phyloP scores from a whole-genome alignment of 495 filamentous ascomycete species.

The Neurospora intermedia region DNA sequence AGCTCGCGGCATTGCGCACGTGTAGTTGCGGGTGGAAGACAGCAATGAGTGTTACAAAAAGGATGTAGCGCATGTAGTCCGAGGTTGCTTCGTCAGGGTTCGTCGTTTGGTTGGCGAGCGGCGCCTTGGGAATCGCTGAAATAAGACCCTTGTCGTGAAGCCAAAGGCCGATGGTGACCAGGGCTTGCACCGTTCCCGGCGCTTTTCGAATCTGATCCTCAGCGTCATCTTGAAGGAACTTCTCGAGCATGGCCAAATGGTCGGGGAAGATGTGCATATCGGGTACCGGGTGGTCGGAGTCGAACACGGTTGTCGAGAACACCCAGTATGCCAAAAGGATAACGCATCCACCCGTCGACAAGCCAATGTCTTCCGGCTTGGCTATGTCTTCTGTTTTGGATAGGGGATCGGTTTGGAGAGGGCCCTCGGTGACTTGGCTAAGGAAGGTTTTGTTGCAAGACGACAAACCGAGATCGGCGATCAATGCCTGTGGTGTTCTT shows the following conservation, averaged over 20 bases:
- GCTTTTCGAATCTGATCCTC: slow-evolving; percentile 24
- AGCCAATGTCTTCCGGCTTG: slow-evolving; percentile 51
- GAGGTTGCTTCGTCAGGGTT: slow-evolving; percentile 16
- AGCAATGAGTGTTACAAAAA: slow-evolving; percentile 53
- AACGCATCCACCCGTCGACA: slow-evolving; percentile 61
- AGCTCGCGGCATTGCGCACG: slow-evolving; percentile 62
- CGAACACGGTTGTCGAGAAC: slow-evolving; percentile 43
- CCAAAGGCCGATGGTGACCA: slow-evolving; percentile 42
- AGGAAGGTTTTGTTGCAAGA: slow-evolving; percentile 23
- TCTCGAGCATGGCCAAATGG: slow-evolving; percentile 45
- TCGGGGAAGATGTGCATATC: slow-evolving; percentile 53
- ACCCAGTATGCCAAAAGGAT: slow-evolving; percentile 51
- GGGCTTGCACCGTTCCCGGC: slow-evolving; percentile 33
- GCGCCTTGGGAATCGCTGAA: slow-evolving; percentile 10
- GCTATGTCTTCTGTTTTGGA: slow-evolving; percentile 31
- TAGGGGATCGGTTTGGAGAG: slow-evolving; percentile 24
- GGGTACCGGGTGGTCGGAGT: slow-evolving; percentile 31
- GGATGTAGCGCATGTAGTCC: slow-evolving; percentile 45
- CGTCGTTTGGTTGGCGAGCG: slow-evolving; percentile 4
- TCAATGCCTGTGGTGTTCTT: slow-evolving; percentile 45
- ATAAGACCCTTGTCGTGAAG: slow-evolving; percentile 29
- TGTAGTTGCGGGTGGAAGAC: slow-evolving; percentile 56
- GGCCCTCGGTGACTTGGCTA: slow-evolving; percentile 19
- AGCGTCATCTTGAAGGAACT: slow-evolving; percentile 44
- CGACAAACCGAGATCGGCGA: slow-evolving; percentile 52